Base-by-base conservation (phyloP, 495 filamentous ascomycete species). In the Penicillium pancosmium region DNA sequence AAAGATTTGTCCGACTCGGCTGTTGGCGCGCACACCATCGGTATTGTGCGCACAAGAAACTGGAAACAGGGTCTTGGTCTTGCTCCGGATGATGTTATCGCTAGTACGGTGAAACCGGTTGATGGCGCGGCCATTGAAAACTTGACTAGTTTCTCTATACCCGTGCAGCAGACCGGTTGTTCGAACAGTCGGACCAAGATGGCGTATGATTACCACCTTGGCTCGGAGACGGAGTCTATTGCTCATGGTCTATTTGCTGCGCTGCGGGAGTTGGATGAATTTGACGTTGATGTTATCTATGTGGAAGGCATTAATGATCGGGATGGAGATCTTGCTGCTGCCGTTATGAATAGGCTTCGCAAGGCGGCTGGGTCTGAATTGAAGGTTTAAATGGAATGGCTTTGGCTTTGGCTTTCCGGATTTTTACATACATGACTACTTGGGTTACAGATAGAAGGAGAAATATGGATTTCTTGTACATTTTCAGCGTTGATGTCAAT, bases 311-410 rank as follows among this genome's bases (percentile, higher is more conserved):
- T 97, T 43, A 77, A 84, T 36, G 93, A 94, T 63, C 49, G 60
- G 5, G 84, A 89, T 41, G 88, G 87, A 38, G 88, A 91, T 66
- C 85, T 93, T 55, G 91, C 92, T n/a, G 89, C 92, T 16, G 95
- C 94, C 9, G 86, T 98, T 46, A 98, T 98, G 95, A 98, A 98
- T 68, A 80, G 93, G 62, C 75, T 98, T 8, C 78, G 94, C 49
- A 98, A 98, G 76, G 93, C 93, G 35, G 92, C 94, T 44, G 81
- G 80, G 33, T 61, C 68, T 31, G 77, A 78, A 59, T 62, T 81
- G 40, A 65, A 68, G 52, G 69, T 71, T 21, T 81, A 68, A 59
- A 58, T 59, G 21, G 50, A 9, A 48, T 23, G 16, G 7, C 16
- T 16, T 16, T 23, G 16, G 7, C 16, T 16, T 16, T n/a, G 6